These are phyloP conservation scores for Alectoria sarmentosa DNA, from an alignment of 495 filamentous ascomycete genomes.

Conservation along the genomic window DNA sequence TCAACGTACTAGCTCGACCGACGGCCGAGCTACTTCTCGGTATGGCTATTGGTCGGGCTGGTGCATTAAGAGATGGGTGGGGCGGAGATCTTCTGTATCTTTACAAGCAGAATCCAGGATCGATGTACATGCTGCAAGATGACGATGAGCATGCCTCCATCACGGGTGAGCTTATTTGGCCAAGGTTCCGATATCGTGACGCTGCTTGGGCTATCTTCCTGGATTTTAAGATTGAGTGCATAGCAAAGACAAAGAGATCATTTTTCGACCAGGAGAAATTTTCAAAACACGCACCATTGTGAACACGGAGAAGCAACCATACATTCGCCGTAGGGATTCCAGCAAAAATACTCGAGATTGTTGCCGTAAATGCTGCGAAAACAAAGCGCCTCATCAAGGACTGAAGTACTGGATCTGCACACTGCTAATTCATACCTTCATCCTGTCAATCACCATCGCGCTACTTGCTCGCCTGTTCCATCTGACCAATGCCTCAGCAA, in stretches of 20 bases:
- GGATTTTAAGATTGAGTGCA: background rate
- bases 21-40: background rate
- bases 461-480: background rate
- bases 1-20: background rate
- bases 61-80: background rate
- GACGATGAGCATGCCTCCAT: background rate
- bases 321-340: no score
- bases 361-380: no score
- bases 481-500: background rate
- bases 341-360: no score
- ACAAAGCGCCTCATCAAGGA: no score
- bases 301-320: no score
- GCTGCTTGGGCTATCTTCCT: background rate
- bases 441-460: background rate
- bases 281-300: background rate
- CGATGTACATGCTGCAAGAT: background rate
- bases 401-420: background rate
- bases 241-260: background rate
- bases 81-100: background rate
- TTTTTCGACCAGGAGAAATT: background rate
- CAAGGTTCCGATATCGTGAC: background rate
- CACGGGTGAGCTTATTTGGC: background rate
- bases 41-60: background rate
- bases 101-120: background rate
- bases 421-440: background rate